Evolutionary conservation across 225 moss, liverwort and hornwort species (phyloP).

Genomic region (Polytrichum formosum): DNA sequence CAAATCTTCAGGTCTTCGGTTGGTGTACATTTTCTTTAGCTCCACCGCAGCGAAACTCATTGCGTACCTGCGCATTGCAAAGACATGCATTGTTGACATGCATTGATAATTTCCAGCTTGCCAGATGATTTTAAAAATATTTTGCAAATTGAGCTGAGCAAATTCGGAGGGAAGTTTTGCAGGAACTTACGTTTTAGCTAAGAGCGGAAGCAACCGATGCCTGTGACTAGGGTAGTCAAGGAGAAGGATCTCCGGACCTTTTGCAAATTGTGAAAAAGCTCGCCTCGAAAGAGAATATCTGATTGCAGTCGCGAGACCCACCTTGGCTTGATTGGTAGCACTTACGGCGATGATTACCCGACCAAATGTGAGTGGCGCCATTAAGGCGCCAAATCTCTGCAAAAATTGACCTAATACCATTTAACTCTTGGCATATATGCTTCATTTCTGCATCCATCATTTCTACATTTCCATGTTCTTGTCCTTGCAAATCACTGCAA

Average conservation of each 20-base stretch:
- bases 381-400: constrained; percentile 87
- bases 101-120: no score
- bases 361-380: constrained; percentile 85
- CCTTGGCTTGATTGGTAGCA: constrained; percentile 70
- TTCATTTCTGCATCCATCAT: no score
- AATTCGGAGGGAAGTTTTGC: no score
- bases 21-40: constrained; percentile 49
- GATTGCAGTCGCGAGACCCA: constrained; percentile 79
- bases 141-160: no score
- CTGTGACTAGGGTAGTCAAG: constrained; percentile 96
- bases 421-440: no score
- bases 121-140: no score
- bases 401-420: neutral
- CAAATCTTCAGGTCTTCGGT: constrained; percentile 41
- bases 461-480: no score
- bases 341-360: constrained; percentile 58
- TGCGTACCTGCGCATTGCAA: constrained; percentile 55
- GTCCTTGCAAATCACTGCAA: no score
- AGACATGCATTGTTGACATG: no score
- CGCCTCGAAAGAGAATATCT: constrained; percentile 73
- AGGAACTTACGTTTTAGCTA: constrained; percentile 80
- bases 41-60: constrained; percentile 75
- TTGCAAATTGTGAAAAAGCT: constrained; percentile 53
- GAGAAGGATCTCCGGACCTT: constrained; percentile 68
- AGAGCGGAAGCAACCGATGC: constrained; percentile 75